Evolutionary conservation across 2,329 filamentous ascomycete species (phyloP).

Genomic region (Fusarium hostae): DNA sequence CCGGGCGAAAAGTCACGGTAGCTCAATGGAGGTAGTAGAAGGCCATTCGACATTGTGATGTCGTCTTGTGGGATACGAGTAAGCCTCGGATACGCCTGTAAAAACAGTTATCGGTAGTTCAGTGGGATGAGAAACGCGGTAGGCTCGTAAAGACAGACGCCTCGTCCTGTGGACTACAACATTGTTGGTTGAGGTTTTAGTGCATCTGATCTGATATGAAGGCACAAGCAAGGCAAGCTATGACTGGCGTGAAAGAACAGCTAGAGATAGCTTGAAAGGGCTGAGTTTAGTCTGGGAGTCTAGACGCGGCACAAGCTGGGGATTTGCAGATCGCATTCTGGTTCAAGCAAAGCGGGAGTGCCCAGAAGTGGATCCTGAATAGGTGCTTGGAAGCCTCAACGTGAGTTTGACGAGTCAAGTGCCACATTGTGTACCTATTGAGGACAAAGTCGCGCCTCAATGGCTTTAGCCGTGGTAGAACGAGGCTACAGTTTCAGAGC

Average conservation of each 20-base stretch:
- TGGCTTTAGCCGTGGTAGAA: slow-evolving; percentile 5
- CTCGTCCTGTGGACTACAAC: slow-evolving; percentile 12
- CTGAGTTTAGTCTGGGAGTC: slow-evolving; percentile 5
- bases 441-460: neutral
- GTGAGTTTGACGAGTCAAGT: slow-evolving; percentile 22
- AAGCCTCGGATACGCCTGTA: neutral
- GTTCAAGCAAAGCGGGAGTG: slow-evolving; percentile 7
- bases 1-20: neutral
- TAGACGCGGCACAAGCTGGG: slow-evolving; percentile 19
- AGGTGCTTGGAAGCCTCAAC: neutral
- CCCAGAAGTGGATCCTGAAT: slow-evolving; percentile 26
- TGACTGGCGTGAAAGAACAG: neutral
- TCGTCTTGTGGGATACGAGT: neutral
- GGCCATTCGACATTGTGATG: neutral
- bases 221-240: neutral
- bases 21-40: neutral
- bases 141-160: slow-evolving; percentile 33
- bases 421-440: slow-evolving; percentile 13
- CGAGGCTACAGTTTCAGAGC: slow-evolving; percentile 1
- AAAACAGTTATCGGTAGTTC: neutral
- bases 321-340: slow-evolving; percentile 13
- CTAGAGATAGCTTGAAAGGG: slow-evolving; percentile 1
- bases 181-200: slow-evolving; percentile 11
- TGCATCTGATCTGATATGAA: neutral
- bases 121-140: neutral